Percentiles rank a stretch among this genome's conserved stretches.
These are phyloP conservation scores for Verticillium isaacii DNA, from an alignment of 2,329 filamentous ascomycete genomes.

Conservation along the genomic window DNA sequence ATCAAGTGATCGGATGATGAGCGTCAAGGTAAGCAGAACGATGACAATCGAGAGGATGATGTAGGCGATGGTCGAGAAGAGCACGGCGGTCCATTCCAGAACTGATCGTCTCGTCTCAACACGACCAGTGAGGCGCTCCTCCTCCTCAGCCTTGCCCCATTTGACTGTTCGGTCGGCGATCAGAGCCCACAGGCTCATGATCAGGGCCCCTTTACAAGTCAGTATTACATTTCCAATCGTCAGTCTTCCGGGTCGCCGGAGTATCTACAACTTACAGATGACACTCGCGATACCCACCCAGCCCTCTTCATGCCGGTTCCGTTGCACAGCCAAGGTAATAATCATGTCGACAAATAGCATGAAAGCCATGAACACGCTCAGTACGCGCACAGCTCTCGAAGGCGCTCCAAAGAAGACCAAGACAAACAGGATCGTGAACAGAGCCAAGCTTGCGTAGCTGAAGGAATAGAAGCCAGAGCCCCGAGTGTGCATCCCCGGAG, in stretches of 20 bases:
- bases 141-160: conserved; percentile 90
- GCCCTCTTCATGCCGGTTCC: conserved; percentile 76
- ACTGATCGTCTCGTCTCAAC: conserved; percentile 79
- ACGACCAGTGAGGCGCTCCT: conserved; percentile 85
- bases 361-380: conserved; percentile 61
- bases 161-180: conserved; percentile 75
- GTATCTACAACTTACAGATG: conserved; percentile 44
- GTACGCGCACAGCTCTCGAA: conserved; percentile 71
- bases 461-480: conserved; percentile 94
- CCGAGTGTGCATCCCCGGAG: conserved; percentile 77
- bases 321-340: conserved; percentile 70
- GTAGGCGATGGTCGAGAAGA: conserved; percentile 69
- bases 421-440: conserved; percentile 69
- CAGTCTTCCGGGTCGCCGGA: too few species aligned
- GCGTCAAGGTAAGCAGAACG: conserved; percentile 71
- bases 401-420: conserved; percentile 86
- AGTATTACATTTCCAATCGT: not conserved
- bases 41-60: conserved; percentile 62
- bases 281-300: conserved; percentile 88
- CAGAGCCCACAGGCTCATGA: conserved; percentile 77
- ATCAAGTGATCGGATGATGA: conserved; percentile 78
- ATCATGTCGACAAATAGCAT: conserved; percentile 72
- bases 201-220: conserved; percentile 53
- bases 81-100: conserved; percentile 77
- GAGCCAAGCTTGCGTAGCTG: conserved; percentile 72